These are phyloP conservation scores for Termitomyces sp. DNA, from an alignment of 768 basidiomycete genomes.

Conservation along the genomic window DNA sequence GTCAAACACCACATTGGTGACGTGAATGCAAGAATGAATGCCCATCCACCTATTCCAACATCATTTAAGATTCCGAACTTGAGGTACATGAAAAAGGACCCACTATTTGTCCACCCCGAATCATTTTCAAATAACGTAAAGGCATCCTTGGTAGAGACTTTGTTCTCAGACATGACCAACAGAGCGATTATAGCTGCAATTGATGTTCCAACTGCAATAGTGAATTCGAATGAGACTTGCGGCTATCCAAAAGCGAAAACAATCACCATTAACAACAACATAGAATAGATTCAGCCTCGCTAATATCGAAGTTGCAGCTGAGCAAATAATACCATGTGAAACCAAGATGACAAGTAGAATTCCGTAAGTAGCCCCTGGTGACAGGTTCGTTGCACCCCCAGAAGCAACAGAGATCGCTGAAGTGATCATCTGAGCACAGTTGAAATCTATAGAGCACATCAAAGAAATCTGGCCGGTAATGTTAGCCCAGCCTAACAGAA, in stretches of 20 bases:
- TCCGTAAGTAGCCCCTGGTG: constrained; percentile 61
- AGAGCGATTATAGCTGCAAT: not conserved
- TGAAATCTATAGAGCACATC: constrained; percentile 74
- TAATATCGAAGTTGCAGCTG: constrained; percentile 60
- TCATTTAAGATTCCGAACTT: not conserved
- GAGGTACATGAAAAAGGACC: not conserved
- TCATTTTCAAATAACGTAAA: constrained; percentile 1
- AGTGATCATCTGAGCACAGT: constrained; percentile 77
- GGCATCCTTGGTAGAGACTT: not conserved
- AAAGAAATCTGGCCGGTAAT: constrained; percentile 63
- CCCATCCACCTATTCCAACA: constrained; percentile 56
- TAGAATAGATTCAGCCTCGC: constrained; percentile 72
- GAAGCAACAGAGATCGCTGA: constrained; percentile 63
- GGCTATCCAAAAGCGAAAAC: not conserved
- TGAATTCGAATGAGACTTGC: not conserved
- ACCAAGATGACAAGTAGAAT: constrained; percentile 63
- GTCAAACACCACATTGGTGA: constrained; percentile 80
- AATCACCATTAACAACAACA: constrained; percentile 56
- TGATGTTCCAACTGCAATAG: not conserved
- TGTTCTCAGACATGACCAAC: not conserved
- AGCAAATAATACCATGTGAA: constrained; percentile 68
- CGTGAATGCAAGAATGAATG: constrained; percentile 68
- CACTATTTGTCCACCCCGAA: not conserved
- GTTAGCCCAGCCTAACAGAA: constrained; percentile 58
- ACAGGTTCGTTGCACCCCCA: constrained; percentile 46